phyloP scores from a whole-genome alignment of 345 rosid genomes.

The Eucalyptus tenuipes region DNA sequence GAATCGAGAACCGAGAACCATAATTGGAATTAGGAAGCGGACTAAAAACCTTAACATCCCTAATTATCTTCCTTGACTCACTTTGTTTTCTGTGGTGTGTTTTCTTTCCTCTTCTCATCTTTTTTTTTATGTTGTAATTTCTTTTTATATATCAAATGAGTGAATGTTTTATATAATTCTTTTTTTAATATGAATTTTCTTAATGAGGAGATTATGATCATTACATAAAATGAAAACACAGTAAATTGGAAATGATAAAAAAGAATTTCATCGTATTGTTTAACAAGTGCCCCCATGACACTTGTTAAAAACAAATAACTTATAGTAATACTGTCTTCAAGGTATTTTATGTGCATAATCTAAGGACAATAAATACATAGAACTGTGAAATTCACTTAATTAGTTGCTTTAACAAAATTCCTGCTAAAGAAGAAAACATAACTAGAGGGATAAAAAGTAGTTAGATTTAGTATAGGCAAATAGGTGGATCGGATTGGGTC shows the following conservation, averaged over 20 bases:
- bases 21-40: too few relatives aligned
- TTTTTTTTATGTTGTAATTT: too few relatives aligned
- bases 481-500: neutral
- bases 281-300: neutral
- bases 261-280: neutral
- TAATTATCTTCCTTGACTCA: too few relatives aligned
- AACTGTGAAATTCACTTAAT: neutral
- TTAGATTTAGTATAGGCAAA: neutral
- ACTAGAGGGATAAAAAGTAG: neutral
- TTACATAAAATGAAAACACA: neutral
- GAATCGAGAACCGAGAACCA: too few relatives aligned
- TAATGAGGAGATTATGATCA: too few relatives aligned
- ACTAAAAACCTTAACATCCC: too few relatives aligned
- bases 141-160: too few relatives aligned
- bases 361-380: neutral
- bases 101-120: too few relatives aligned
- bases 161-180: too few relatives aligned
- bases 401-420: neutral
- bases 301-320: neutral
- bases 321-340: neutral
- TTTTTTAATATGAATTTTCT: too few relatives aligned
- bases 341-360: neutral
- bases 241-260: too few relatives aligned
- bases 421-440: neutral
- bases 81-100: too few relatives aligned